Conservation (phyloP, 805 yeast genomes). For the Naumovozyma dairenensis region DNA sequence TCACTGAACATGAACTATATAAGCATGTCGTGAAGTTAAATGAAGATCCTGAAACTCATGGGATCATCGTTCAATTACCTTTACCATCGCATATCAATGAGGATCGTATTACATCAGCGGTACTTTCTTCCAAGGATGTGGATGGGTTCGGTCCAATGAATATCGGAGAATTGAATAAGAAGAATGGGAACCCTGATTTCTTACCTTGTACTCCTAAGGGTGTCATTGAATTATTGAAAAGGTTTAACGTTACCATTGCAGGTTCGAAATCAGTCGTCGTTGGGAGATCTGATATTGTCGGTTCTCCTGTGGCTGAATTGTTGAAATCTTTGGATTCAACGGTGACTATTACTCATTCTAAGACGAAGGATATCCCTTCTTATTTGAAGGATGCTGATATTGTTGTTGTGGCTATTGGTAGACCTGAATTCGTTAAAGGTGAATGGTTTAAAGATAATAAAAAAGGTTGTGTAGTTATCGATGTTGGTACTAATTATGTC, state of each 20-base stretch:
- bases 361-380: slow-evolving; percentile 50
- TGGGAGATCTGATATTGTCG: slow-evolving; percentile 94
- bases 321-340: slow-evolving; percentile 75
- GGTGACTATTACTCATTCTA: slow-evolving; percentile 78
- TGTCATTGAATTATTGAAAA: slow-evolving; percentile 66
- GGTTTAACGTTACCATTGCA: slow-evolving; percentile 53
- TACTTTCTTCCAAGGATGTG: slow-evolving; percentile 77
- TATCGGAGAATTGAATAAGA: slow-evolving; percentile 82
- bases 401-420: slow-evolving; percentile 73
- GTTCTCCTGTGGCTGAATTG: slow-evolving; percentile 82
- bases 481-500: slow-evolving; percentile 74
- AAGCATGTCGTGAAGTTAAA: slow-evolving; percentile 54
- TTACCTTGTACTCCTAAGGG: slow-evolving; percentile 96
- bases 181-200: slow-evolving; percentile 73
- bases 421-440: slow-evolving; percentile 59
- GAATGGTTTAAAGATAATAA: slow-evolving; percentile 51
- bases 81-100: slow-evolving; percentile 75
- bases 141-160: slow-evolving; percentile 90
- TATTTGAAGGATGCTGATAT: slow-evolving; percentile 67
- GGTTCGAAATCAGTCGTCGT: slow-evolving; percentile 85
- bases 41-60: slow-evolving; percentile 69
- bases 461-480: slow-evolving; percentile 58
- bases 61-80: slow-evolving; percentile 84
- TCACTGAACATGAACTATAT: slow-evolving; percentile 51
- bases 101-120: slow-evolving; percentile 68